These are phyloP conservation scores for Globisporangium acanthophoron DNA, from an alignment of 352 stramenopile genomes.

Conservation along the genomic window DNA sequence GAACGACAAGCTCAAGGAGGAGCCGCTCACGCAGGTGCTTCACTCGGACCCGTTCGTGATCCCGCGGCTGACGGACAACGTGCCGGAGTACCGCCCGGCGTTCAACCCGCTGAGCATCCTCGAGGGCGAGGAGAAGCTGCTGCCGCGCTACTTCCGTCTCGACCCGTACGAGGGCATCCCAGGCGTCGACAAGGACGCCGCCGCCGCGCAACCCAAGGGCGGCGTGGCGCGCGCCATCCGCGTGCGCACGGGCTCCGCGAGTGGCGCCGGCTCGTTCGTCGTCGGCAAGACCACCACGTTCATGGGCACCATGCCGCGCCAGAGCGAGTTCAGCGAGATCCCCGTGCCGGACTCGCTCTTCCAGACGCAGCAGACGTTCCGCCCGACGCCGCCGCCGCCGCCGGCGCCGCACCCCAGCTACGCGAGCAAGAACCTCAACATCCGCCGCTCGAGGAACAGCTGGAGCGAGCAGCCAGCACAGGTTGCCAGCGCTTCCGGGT, in stretches of 20 bases:
- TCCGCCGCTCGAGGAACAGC: conserved; percentile 1
- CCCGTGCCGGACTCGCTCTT: conserved; percentile 46
- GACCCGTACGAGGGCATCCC: conserved; percentile 29
- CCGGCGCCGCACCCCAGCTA: conserved; percentile 13
- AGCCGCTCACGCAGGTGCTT: conserved; percentile 40
- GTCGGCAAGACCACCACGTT: conserved; percentile 39
- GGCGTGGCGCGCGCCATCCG: not conserved
- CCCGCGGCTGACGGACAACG: conserved; percentile 66
- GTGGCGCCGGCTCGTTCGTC: conserved; percentile 2
- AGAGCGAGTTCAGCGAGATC: conserved; percentile 46
- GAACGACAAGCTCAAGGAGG: conserved; percentile 58
- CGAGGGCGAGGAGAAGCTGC: conserved; percentile 56
- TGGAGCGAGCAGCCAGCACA: not conserved
- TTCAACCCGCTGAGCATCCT: conserved; percentile 75
- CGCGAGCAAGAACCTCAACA: conserved; percentile 12
- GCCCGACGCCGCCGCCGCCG: conserved; percentile 9
- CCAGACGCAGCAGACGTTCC: conserved; percentile 29
- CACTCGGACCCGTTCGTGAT: conserved; percentile 67
- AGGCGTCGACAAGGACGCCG: conserved; percentile 2
- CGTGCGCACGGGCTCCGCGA: not conserved
- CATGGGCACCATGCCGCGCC: conserved; percentile 54
- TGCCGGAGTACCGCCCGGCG: conserved; percentile 53
- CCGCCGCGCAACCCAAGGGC: too few species aligned
- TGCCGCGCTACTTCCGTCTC: conserved; percentile 56
- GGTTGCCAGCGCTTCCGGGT: not conserved